Percentiles rank a stretch among this genome's conserved stretches.
Evolutionary conservation across 257 asterid genomes (phyloP).

Genomic region (Solanum lycopersicoides): DNA sequence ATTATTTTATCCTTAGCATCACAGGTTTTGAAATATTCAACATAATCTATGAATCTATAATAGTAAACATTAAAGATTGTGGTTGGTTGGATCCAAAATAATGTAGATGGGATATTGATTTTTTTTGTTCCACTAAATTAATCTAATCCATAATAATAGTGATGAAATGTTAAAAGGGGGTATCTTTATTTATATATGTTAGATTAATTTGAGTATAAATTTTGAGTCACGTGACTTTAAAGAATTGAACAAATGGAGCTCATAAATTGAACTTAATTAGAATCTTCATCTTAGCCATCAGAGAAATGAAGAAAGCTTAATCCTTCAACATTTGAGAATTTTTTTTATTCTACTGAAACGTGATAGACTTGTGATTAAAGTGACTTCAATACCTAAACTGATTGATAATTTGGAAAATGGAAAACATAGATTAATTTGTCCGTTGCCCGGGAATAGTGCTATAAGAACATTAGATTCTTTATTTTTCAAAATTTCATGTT

Average conservation of each 20-base stretch:
- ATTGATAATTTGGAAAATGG: no score
- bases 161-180: neutral
- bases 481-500: no score
- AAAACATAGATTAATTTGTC: no score
- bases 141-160: neutral
- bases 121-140: no score
- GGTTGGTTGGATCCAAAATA: neutral
- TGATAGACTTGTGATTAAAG: no score
- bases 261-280: neutral
- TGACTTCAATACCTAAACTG: no score
- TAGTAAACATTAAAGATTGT: neutral
- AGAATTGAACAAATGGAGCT: neutral
- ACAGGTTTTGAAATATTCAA: neutral
- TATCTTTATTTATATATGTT: neutral
- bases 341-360: no score
- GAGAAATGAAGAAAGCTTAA: neutral
- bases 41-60: neutral
- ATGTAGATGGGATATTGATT: no score
- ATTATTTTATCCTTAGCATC: neutral
- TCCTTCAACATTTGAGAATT: no score
- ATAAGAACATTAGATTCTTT: no score
- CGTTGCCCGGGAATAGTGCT: no score
- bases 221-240: neutral
- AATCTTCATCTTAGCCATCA: neutral
- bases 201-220: neutral